Evolutionary conservation across 2,329 filamentous ascomycete species (phyloP), one percentile per base, ranked within the genome.

Genomic region (Verticillium longisporum): DNA sequence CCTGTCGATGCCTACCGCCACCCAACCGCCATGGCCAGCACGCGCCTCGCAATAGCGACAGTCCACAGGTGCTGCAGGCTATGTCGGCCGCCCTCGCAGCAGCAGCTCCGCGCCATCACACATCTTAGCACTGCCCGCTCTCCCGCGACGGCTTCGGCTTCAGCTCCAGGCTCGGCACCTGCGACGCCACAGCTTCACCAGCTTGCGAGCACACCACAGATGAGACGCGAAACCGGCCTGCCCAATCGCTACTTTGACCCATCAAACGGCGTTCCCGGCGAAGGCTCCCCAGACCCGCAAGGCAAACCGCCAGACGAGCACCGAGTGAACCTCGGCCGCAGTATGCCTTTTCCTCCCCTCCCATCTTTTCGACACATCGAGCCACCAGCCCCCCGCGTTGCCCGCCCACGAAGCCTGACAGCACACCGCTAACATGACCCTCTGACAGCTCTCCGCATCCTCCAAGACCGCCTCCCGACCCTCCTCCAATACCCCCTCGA

Each of bases 401-500:
- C 26, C 26, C 26, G 26, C 4, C 26, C 26, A 26, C 26, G 26
- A 26, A 26, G 26, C 26, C 26, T 26, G 26, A 26, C n/a, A 18
- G 10, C 6, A 55, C 26, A 55, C 21, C 32, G 21, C 18, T 18
- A 13, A 50, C 15, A 45, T 45, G 5, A 6, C n/a, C 57, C 61
- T 63, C 34, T 9, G 57, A 54, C 68, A 88, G 87, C 87, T 64
- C 78, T 90, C 11, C 80, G 86, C 59, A 81, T 86, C 60, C 81
- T 90, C 38, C 86, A 89, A 77, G 80, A 86, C 65, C 84, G 83
- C 65, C 78, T 89, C n/a, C 87, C 87, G 57, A 87, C 83, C 1
- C 80, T 90, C 60, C 80, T 90, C 26, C 83, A 88, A 68, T 83
- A 84, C 1, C 87, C 87, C 1, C 78, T 89, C 6, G 87, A 92